phyloP scores from a whole-genome alignment of 345 rosid genomes.

The Dimocarpus longan region DNA sequence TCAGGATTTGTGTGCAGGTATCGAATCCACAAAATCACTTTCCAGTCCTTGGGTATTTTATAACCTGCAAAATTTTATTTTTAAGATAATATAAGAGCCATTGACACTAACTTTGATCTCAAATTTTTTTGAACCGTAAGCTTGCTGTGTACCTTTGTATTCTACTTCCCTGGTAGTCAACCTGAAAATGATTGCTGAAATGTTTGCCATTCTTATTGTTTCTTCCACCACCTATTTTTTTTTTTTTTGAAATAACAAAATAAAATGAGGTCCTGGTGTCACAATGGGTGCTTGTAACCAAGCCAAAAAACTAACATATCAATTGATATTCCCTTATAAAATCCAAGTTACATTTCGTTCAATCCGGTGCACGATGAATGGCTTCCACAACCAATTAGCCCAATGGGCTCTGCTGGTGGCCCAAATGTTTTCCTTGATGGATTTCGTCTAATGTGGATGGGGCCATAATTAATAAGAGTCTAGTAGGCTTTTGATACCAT shows the following conservation, averaged over 20 bases:
- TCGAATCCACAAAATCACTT: slow-evolving; percentile 37
- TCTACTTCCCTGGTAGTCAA: slow-evolving; percentile 28
- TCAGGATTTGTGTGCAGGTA: slow-evolving; percentile 38
- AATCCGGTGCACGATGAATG: no score
- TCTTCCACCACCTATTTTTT: slow-evolving; percentile 40
- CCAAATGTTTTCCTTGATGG: no score
- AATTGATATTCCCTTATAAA: no score
- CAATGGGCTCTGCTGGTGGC: no score
- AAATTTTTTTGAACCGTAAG: background rate
- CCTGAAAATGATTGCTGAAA: slow-evolving; percentile 26
- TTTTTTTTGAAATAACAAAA: no score
- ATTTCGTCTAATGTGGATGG: no score
- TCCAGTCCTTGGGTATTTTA: slow-evolving; percentile 47
- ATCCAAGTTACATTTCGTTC: no score
- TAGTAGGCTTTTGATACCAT: no score
- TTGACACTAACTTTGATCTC: background rate
- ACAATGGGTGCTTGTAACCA: background rate
- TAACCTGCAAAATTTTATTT: slow-evolving; percentile 26
- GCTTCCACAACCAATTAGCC: no score
- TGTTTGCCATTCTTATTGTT: slow-evolving; percentile 41
- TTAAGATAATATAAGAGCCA: background rate
- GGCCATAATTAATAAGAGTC: no score
- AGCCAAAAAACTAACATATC: no score
- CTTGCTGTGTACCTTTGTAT: slow-evolving; percentile 25
- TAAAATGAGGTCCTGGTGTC: background rate